Evolutionary conservation across 1,284 basidiomycete genomes (phyloP).

Genomic region (Coniferiporia weirii): DNA sequence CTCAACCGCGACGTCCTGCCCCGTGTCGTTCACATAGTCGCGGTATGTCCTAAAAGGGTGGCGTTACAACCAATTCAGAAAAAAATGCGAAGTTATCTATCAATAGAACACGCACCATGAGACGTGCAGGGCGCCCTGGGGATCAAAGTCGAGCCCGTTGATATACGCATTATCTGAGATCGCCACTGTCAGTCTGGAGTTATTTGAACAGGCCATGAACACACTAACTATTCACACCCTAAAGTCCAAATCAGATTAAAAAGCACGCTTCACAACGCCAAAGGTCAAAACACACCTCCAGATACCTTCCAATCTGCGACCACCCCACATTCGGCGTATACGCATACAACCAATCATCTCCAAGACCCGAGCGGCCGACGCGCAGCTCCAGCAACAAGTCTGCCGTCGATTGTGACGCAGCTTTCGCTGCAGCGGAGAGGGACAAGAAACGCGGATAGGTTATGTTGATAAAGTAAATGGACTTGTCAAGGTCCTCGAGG

Average conservation of each 20-base stretch:
- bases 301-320: conserved; percentile 33
- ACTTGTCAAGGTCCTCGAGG: conserved; percentile 32
- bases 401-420: conserved; percentile 12
- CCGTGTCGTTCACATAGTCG: conserved; percentile 39
- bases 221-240: conserved; percentile 34
- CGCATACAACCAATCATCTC: conserved; percentile 39
- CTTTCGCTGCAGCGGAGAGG: conserved; percentile 21
- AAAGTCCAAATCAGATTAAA: background rate
- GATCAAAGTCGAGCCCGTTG: conserved; percentile 40
- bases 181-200: background rate
- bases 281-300: conserved; percentile 26
- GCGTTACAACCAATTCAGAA: background rate
- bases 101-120: conserved; percentile 30
- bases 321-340: conserved; percentile 32
- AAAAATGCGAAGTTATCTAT: background rate
- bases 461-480: conserved; percentile 32
- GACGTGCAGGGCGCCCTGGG: conserved; percentile 29
- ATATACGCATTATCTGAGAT: conserved; percentile 39
- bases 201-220: background rate
- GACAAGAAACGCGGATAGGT: conserved; percentile 39
- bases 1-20: conserved; percentile 36
- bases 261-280: background rate
- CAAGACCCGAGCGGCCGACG: conserved; percentile 37
- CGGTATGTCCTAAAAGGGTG: conserved; percentile 34
- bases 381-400: conserved; percentile 36